phyloP scores from a whole-genome alignment of 2,329 filamentous ascomycete species.

The Zymoseptoria tritici region DNA sequence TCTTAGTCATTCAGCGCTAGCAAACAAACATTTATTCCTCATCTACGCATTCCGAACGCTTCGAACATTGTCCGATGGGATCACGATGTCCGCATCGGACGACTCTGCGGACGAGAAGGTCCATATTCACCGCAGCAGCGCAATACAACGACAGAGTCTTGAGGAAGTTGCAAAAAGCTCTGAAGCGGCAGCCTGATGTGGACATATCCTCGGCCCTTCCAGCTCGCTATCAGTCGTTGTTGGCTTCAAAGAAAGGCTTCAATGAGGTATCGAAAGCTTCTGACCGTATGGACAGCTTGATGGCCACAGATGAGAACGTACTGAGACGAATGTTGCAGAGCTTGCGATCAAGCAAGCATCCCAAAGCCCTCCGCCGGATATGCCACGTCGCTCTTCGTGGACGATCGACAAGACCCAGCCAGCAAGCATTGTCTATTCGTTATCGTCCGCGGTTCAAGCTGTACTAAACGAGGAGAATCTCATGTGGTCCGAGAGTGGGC shows the following conservation, averaged over 20 bases:
- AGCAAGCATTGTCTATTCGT: neutral
- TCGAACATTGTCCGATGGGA: neutral
- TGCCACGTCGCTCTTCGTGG: neutral
- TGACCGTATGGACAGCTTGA: neutral
- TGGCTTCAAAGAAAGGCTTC: neutral
- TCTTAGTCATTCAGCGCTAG: too few relatives aligned
- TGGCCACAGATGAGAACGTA: neutral
- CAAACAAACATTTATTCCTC: too few relatives aligned
- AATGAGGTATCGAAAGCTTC: neutral
- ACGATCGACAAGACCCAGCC: neutral
- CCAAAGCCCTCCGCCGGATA: neutral
- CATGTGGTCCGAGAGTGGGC: neutral
- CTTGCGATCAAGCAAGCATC: neutral
- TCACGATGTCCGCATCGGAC: neutral
- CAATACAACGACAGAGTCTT: neutral
- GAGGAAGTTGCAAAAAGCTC: constrained; percentile 1
- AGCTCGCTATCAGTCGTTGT: neutral
- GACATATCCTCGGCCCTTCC: neutral
- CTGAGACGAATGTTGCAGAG: neutral
- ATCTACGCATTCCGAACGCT: too few relatives aligned
- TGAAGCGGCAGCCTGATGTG: neutral
- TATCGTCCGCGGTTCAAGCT: neutral
- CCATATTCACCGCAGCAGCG: neutral
- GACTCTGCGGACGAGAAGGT: neutral
- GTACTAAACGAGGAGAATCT: neutral